These are phyloP conservation scores for Stereum hirsutum DNA, from an alignment of 1,284 basidiomycete genomes.

Conservation along the genomic window DNA sequence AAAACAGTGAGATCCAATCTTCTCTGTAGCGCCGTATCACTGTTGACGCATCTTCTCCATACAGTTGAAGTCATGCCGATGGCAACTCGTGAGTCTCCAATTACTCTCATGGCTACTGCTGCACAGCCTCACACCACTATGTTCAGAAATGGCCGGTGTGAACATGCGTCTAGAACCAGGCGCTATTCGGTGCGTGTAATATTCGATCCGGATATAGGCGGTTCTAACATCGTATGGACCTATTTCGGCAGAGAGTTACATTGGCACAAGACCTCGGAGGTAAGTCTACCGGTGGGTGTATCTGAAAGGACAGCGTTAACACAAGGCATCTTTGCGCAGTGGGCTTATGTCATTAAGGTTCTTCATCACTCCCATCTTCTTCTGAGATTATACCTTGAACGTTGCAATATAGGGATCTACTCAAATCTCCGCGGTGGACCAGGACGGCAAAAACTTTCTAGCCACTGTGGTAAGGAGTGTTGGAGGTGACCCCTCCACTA, in stretches of 20 bases:
- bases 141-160: constrained; percentile 50
- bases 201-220: neutral
- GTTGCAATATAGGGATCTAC: constrained; percentile 39
- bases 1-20: constrained; percentile 37
- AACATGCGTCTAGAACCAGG: constrained; percentile 65
- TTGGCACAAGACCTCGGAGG: constrained; percentile 66
- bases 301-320: constrained; percentile 6
- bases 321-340: constrained; percentile 25
- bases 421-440: constrained; percentile 53
- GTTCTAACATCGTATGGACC: constrained; percentile 1
- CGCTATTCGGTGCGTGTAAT: constrained; percentile 40
- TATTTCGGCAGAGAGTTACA: constrained; percentile 48
- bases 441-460: constrained; percentile 53
- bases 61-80: constrained; percentile 51
- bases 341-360: constrained; percentile 60
- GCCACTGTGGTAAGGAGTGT: constrained; percentile 39
- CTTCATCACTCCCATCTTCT: neutral
- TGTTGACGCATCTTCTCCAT: constrained; percentile 6
- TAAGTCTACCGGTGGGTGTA: constrained; percentile 18
- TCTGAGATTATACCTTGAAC: constrained; percentile 4
- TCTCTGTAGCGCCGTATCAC: neutral
- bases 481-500: too few species aligned
- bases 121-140: neutral
- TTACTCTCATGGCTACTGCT: constrained; percentile 1
- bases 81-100: constrained; percentile 40